Conservation (phyloP, 345 rosid species). For the Mangifera indica region DNA sequence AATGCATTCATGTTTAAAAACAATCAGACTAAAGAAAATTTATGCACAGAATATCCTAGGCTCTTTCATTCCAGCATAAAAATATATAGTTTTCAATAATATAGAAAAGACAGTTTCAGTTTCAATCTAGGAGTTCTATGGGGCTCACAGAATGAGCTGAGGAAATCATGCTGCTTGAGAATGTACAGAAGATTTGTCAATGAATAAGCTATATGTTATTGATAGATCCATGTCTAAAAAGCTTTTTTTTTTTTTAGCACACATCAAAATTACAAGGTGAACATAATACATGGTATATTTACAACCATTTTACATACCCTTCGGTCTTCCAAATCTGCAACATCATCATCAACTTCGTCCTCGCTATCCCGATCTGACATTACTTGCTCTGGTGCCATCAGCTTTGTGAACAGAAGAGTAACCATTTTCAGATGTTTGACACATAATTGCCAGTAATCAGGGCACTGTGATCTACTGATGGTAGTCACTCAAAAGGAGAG, state of each 20-base stretch:
- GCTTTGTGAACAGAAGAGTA: conserved; percentile 41
- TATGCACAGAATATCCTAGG: neutral
- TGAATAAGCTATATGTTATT: neutral
- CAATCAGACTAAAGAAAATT: neutral
- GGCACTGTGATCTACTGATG: too few relatives aligned
- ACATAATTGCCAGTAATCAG: neutral
- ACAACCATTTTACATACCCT: conserved; percentile 53
- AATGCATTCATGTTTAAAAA: neutral
- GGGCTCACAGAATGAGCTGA: conserved; percentile 1
- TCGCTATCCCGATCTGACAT: conserved; percentile 94
- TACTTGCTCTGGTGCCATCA: conserved; percentile 94
- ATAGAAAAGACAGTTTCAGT: neutral
- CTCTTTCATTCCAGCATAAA: neutral
- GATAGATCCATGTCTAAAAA: neutral
- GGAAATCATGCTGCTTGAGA: neutral
- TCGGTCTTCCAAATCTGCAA: conserved; percentile 97
- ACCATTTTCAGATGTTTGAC: conserved; percentile 11
- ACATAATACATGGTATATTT: neutral
- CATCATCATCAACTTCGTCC: conserved; percentile 99
- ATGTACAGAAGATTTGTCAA: neutral
- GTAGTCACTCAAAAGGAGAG: neutral
- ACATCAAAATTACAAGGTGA: neutral
- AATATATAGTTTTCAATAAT: neutral
- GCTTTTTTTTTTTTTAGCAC: too few relatives aligned
- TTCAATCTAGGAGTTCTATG: neutral